A percentile compares a stretch with the other conserved stretches of the same genome.
These are phyloP conservation scores for Mucor indicus DNA, from an alignment of 371 early-diverging fungal genomes.

Conservation along the genomic window DNA sequence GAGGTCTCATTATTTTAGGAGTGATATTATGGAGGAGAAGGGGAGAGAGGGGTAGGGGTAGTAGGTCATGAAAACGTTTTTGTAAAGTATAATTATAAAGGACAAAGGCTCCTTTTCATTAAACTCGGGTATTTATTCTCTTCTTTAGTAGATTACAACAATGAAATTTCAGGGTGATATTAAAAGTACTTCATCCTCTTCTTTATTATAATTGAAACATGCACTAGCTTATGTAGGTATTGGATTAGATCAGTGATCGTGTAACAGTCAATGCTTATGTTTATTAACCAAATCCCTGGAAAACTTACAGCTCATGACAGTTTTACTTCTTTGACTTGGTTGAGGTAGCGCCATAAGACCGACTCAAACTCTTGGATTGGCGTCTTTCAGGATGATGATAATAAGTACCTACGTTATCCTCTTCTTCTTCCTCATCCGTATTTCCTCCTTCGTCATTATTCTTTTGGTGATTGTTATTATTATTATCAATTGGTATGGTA, in stretches of 20 bases:
- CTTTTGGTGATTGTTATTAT: slow-evolving; percentile 10
- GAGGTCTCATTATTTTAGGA: not conserved
- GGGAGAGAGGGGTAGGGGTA: not conserved
- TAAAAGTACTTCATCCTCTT: too few species aligned
- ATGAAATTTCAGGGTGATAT: too few species aligned
- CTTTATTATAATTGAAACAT: too few species aligned
- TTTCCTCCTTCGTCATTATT: slow-evolving; percentile 28
- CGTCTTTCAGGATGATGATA: slow-evolving; percentile 60
- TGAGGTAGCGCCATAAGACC: slow-evolving; percentile 21
- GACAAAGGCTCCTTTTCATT: not conserved
- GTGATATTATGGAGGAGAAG: not conserved
- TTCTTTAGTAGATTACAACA: too few species aligned
- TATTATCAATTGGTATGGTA: slow-evolving; percentile 1
- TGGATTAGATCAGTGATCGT: too few species aligned
- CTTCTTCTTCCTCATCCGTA: slow-evolving; percentile 34
- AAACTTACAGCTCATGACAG: too few species aligned
- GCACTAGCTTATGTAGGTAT: too few species aligned
- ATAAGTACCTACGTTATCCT: slow-evolving; percentile 34
- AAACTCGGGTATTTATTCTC: too few species aligned
- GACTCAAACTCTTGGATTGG: slow-evolving; percentile 26
- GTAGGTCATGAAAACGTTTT: not conserved
- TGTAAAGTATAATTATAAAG: not conserved
- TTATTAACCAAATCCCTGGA: too few species aligned
- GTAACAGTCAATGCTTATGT: too few species aligned
- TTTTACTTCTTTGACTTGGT: not conserved